Evolutionary conservation across 768 basidiomycete genomes (phyloP), one percentile per base, ranked within the genome.

Genomic region (Lyophyllum shimeji): DNA sequence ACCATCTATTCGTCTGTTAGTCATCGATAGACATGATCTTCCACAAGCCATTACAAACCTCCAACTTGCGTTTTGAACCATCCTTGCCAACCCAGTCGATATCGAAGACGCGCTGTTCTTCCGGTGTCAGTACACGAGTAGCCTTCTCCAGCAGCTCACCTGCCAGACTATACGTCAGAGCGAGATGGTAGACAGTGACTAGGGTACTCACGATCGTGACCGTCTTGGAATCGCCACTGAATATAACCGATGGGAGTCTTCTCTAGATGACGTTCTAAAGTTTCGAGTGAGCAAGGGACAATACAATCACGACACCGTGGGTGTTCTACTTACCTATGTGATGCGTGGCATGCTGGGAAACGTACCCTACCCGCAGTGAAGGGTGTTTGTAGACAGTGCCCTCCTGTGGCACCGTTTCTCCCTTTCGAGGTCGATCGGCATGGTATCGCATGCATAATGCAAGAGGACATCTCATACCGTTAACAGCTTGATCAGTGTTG

Each of bases 201-300:
- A 57, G 47, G 60, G 57, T 9, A 78, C 85, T 61, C 69, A 90
- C 94, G 90, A 80, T 98, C 95, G 72, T 96, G 90, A 47, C 95
- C 96, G 71, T 97, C 95, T 69, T 98, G 95, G 84, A 95, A 98
- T 64, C 95, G 90, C 95, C 95, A 98, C 75, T 97, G 94, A 65
- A 98, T 97, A 68, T 98, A 98, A 52, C 88, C 89, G 57, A 95
- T 91, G 23, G 96, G 93, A 4, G 95, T 96, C 77, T 98, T 97
- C 74, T 96, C 94, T 43, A 98, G 71, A 76, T 98, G 95, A 64
- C 84, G 88, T 69, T 96, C 93, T 90, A 68, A 58, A 5, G 21
- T 33, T 53, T 46, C 5, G 11, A 2, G 34, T 63, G 52, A 59
- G 58, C 63, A 63, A 47, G 17, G 48, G 8, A 27, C 12, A 33